Evolutionary conservation across 768 basidiomycete genomes (phyloP).

Genomic region (Cantharellus cinnabarinus): DNA sequence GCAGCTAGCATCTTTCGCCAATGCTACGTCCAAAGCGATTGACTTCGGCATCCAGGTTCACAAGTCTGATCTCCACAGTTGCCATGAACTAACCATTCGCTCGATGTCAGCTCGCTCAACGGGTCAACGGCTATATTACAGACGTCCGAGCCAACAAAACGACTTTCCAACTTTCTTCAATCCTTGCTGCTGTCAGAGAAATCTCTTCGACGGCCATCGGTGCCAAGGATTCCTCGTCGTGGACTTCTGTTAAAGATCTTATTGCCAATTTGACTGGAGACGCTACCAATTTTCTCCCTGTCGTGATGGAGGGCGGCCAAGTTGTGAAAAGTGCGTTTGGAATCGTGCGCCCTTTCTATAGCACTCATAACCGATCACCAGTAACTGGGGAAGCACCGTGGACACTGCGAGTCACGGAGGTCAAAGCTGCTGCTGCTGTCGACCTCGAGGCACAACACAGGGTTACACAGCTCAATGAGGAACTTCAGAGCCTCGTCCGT

Average conservation of each 20-base stretch:
- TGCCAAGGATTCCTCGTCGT: not conserved
- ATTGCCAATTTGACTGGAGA: conserved; percentile 53
- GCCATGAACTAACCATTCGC: not conserved
- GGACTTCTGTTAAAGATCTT: conserved; percentile 50
- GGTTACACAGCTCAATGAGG: conserved; percentile 67
- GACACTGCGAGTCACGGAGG: conserved; percentile 59
- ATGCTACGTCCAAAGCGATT: conserved; percentile 57
- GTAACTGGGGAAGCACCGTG: conserved; percentile 68
- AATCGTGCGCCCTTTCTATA: not conserved
- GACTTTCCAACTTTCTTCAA: conserved; percentile 50
- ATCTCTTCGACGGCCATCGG: not conserved
- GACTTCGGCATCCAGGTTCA: conserved; percentile 76
- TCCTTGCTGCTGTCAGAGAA: conserved; percentile 65
- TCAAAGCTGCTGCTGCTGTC: conserved; percentile 63
- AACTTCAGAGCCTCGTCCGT: conserved; percentile 71
- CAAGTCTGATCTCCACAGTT: not conserved
- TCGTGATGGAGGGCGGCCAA: conserved; percentile 54
- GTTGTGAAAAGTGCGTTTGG: conserved; percentile 50
- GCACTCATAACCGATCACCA: conserved; percentile 12
- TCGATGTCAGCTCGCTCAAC: conserved; percentile 57
- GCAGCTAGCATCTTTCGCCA: conserved; percentile 51
- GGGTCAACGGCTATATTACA: conserved; percentile 66
- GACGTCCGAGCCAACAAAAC: conserved; percentile 62
- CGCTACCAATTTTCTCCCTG: conserved; percentile 45
- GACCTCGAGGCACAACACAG: conserved; percentile 88